These are phyloP conservation scores for Aspergillus kassunensis DNA, from an alignment of 495 filamentous ascomycete species.

Conservation along the genomic window DNA sequence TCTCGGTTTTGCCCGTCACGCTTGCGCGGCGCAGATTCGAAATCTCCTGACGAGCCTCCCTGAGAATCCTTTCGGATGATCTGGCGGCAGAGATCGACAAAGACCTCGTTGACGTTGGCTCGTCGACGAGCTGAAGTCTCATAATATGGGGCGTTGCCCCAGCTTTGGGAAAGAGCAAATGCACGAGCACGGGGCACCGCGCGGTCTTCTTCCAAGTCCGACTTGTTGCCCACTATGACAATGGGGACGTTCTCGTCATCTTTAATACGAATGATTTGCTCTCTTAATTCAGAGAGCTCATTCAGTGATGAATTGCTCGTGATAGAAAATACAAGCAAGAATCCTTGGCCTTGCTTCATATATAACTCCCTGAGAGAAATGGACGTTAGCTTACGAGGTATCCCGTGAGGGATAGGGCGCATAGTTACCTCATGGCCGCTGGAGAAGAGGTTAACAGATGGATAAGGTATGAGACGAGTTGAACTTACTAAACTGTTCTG, in stretches of 20 bases:
- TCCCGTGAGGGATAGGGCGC: slow-evolving; percentile 6
- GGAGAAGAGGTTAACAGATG: slow-evolving; percentile 30
- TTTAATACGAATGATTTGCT: slow-evolving; percentile 97
- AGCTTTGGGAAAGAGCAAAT: slow-evolving; percentile 81
- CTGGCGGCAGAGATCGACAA: slow-evolving; percentile 87
- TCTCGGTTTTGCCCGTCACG: slow-evolving; percentile 34
- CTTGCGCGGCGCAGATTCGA: slow-evolving; percentile 28
- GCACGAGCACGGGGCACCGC: slow-evolving; percentile 77
- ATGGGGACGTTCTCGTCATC: slow-evolving; percentile 88
- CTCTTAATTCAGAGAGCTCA: slow-evolving; percentile 83
- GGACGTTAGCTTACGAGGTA: slow-evolving; percentile 9
- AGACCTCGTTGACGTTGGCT: slow-evolving; percentile 94
- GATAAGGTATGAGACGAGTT: slow-evolving; percentile 1
- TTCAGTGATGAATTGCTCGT: slow-evolving; percentile 80
- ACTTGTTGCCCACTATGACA: slow-evolving; percentile 97
- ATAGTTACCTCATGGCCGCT: slow-evolving; percentile 67
- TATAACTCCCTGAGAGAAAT: slow-evolving; percentile 70
- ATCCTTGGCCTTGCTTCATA: slow-evolving; percentile 95
- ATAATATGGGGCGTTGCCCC: slow-evolving; percentile 91
- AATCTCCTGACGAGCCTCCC: slow-evolving; percentile 40
- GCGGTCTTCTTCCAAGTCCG: slow-evolving; percentile 89
- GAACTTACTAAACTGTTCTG: slow-evolving; percentile 92
- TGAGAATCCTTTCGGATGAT: slow-evolving; percentile 72
- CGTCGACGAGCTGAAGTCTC: slow-evolving; percentile 81
- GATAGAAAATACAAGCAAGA: slow-evolving; percentile 96